phyloP scores from a whole-genome alignment of 2,329 filamentous ascomycete species.

The Chaetomiaceae sp. region DNA sequence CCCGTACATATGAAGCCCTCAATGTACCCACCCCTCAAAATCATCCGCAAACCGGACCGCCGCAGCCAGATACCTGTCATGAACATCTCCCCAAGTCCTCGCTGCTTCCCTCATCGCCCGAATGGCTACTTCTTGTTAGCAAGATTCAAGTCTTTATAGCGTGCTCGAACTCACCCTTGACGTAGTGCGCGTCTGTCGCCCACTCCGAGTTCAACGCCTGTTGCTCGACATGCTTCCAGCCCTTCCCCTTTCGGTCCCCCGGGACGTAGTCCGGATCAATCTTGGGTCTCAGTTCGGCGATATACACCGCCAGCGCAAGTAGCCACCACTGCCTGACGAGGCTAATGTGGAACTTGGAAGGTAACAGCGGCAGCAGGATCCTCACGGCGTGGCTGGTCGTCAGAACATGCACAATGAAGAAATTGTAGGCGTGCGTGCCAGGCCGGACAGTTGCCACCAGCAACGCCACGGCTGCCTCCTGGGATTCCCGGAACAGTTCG shows the following conservation, averaged over 20 bases:
- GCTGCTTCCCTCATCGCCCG: conserved; percentile 71
- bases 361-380: conserved; percentile 75
- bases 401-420: conserved; percentile 76
- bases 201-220: conserved; percentile 65
- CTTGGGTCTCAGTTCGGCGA: conserved; percentile 67
- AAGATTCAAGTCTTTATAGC: neutral
- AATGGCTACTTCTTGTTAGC: conserved; percentile 45
- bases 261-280: conserved; percentile 64
- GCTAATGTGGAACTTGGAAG: conserved; percentile 64
- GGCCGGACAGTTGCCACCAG: conserved; percentile 57
- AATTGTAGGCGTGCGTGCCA: conserved; percentile 67
- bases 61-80: conserved; percentile 61
- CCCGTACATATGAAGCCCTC: neutral
- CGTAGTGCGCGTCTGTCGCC: conserved; percentile 73
- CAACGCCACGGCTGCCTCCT: conserved; percentile 57
- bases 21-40: conserved; percentile 60
- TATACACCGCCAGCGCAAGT: conserved; percentile 71
- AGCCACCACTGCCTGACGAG: conserved; percentile 89
- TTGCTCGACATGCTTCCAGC: conserved; percentile 73
- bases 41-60: conserved; percentile 70
- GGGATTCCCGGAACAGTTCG: conserved; percentile 70
- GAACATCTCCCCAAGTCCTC: conserved; percentile 67
- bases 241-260: conserved; percentile 57
- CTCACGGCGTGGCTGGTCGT: conserved; percentile 84
- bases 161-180: conserved; percentile 60